A percentile compares a stretch with the other conserved stretches of the same genome.
Conservation (phyloP, 2,329 filamentous ascomycete species). For the Amesomyces nigricolor region DNA sequence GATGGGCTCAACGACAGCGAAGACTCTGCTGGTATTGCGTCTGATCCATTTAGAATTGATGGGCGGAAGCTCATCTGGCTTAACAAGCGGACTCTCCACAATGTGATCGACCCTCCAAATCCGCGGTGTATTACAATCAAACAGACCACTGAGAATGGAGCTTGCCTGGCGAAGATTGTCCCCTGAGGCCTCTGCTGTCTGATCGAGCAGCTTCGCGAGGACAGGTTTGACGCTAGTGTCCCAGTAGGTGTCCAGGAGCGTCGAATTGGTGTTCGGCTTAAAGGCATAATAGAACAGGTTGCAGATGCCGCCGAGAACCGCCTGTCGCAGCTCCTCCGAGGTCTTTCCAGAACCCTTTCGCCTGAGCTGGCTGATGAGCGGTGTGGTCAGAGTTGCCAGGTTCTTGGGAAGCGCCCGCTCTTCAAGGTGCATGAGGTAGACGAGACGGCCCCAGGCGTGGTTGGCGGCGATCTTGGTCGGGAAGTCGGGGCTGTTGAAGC, state of each 20-base stretch:
- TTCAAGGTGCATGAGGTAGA: slow-evolving; percentile 66
- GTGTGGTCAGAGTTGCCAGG: slow-evolving; percentile 52
- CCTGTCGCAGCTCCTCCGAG: slow-evolving; percentile 49
- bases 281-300: slow-evolving; percentile 80
- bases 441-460: slow-evolving; percentile 77
- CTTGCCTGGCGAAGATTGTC: slow-evolving; percentile 55
- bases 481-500: slow-evolving; percentile 74
- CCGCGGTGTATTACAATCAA: slow-evolving; percentile 53
- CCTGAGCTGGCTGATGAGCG: slow-evolving; percentile 63
- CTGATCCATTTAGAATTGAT: slow-evolving; percentile 86
- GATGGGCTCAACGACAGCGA: slow-evolving; percentile 55
- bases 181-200: slow-evolving; percentile 34
- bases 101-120: slow-evolving; percentile 73
- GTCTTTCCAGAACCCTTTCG: slow-evolving; percentile 55
- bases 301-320: slow-evolving; percentile 64
- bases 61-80: slow-evolving; percentile 70
- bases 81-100: slow-evolving; percentile 51
- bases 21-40: slow-evolving; percentile 59
- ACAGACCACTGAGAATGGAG: slow-evolving; percentile 66
- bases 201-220: slow-evolving; percentile 51
- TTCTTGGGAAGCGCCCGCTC: slow-evolving; percentile 54
- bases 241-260: slow-evolving; percentile 74
- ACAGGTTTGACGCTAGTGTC: slow-evolving; percentile 64
- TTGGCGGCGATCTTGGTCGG: slow-evolving; percentile 71
- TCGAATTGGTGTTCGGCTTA: slow-evolving; percentile 59